These are phyloP conservation scores for Amauroascus niger DNA, from an alignment of 2,329 filamentous ascomycete species.

Conservation along the genomic window DNA sequence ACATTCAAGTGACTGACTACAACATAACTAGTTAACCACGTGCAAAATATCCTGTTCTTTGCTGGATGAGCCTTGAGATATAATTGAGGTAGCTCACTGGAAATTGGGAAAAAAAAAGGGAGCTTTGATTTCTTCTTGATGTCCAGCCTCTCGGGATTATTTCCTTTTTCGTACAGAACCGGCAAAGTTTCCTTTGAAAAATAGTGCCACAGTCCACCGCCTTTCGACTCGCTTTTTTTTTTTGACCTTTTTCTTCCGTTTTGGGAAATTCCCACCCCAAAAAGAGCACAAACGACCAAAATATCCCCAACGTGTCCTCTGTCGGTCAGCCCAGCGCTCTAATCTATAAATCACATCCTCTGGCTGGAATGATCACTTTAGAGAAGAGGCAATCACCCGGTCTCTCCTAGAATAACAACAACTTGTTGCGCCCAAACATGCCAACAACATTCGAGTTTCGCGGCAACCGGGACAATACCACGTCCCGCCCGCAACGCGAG, in stretches of 20 bases:
- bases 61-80: too few species aligned
- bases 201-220: too few species aligned
- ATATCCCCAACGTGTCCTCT: too few species aligned
- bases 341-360: neutral
- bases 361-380: neutral
- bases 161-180: neutral
- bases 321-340: too few species aligned
- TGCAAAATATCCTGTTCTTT: too few species aligned
- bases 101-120: too few species aligned
- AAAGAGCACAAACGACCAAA: too few species aligned
- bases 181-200: neutral
- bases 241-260: neutral
- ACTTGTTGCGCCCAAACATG: slow-evolving; percentile 14
- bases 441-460: slow-evolving; percentile 28
- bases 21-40: too few species aligned
- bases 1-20: too few species aligned
- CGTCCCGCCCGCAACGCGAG: slow-evolving; percentile 25
- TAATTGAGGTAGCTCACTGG: too few species aligned
- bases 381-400: neutral
- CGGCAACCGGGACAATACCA: slow-evolving; percentile 22
- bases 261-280: neutral
- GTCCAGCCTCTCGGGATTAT: neutral
- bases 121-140: too few species aligned
- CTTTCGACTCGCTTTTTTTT: neutral
- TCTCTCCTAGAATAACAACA: too few species aligned